A percentile compares a stretch with the other conserved stretches of the same genome.
phyloP scores from a whole-genome alignment of 306 rosid species.

The Medicago arabica region DNA sequence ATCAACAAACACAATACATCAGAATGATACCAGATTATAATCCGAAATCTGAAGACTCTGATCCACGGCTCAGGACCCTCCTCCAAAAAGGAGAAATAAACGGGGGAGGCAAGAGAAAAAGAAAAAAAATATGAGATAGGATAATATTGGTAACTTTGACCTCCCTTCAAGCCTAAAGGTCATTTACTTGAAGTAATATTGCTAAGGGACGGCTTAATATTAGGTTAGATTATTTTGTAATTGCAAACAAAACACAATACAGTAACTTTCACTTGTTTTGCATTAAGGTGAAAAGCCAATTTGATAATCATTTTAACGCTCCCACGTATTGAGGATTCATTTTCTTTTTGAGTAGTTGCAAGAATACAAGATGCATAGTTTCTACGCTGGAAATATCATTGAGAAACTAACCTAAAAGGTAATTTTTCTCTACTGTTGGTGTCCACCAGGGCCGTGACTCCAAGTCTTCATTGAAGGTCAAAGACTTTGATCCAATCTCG shows the following conservation, averaged over 20 bases:
- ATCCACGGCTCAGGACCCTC: not conserved
- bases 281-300: not conserved
- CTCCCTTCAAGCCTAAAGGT: constrained; percentile 22
- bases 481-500: constrained; percentile 81
- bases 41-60: not conserved
- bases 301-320: constrained; percentile 2
- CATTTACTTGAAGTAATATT: constrained; percentile 2
- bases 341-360: constrained; percentile 8
- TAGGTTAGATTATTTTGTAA: constrained; percentile 9
- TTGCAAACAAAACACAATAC: constrained; percentile 18
- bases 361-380: constrained; percentile 13
- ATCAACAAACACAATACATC: constrained; percentile 7
- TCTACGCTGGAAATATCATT: constrained; percentile 25
- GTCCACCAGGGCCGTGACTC: constrained; percentile 97
- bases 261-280: not conserved
- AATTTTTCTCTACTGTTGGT: constrained; percentile 84
- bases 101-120: not conserved
- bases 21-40: constrained; percentile 24
- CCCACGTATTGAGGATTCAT: constrained; percentile 5
- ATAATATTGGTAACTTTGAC: not conserved
- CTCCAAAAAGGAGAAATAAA: not conserved
- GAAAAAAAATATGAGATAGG: not conserved
- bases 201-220: constrained; percentile 10
- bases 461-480: constrained; percentile 91
- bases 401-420: constrained; percentile 77